Base-by-base conservation (phyloP, 2,329 filamentous ascomycete species). In the Dendrostoma leiphaemia region DNA sequence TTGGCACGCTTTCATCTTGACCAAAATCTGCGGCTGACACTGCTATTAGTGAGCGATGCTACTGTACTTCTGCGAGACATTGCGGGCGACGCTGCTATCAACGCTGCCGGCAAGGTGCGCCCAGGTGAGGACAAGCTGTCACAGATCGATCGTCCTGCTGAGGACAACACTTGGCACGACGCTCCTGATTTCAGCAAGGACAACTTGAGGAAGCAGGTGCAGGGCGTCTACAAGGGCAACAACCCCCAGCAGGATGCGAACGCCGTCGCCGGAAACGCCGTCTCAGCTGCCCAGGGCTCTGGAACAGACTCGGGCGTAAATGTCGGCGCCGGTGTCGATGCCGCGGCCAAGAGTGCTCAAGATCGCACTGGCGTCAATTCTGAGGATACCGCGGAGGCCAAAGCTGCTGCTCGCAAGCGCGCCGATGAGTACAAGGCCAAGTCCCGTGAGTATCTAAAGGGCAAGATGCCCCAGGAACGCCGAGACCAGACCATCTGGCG, bases 151-250 rank as follows among this genome's bases (percentile, higher is more conserved):
- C 69, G 77, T n/a, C 84, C 94, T 2, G 94, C 94, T 2, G 84
- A 89, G 17, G 92, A 96, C 65, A 94, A 97, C 73, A 89, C 86
- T 15, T 99, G 94, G 94, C 90, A 97, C 64, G 91, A 97, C 54
- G 82, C 84, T 40, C 92, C 92, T 3, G 79, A 94, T 59, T 66
- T 96, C 46, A 88, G 85, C 60, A 86, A 82, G 69, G 82, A 85
- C 2, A 83, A 80, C 53, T 59, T 94, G 53, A 90, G 84, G 74
- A 78, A 82, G 17, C 86, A 91, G 67, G 67, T 88, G 15, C 86
- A 88, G 68, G 77, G 78, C 17, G 66, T 83, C 54, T 85, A 87
- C 70, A 77, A 79, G 48, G 75, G 80, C 61, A 71, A 76, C 61
- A 71, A 77, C 57, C 71, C 71, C 29, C 74, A 75, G 59, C 73